These are phyloP conservation scores for Diaporthe sp. DNA, from an alignment of 2,329 filamentous ascomycete species.

Conservation along the genomic window DNA sequence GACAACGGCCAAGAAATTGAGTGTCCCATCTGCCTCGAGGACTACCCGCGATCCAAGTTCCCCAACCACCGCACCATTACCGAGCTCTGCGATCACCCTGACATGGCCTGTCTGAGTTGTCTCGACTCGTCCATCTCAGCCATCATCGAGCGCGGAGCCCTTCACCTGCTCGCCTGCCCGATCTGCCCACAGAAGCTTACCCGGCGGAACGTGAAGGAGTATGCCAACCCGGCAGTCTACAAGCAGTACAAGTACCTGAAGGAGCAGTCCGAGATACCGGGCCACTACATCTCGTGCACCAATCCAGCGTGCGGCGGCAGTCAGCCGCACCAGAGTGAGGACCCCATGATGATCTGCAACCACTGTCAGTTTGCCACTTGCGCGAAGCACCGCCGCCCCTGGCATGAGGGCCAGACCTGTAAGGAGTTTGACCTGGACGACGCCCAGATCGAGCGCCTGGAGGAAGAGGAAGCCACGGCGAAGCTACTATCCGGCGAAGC, in stretches of 20 bases:
- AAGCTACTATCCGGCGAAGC: slow-evolving; percentile 27
- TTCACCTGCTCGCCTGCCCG: slow-evolving; percentile 31
- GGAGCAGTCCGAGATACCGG: slow-evolving; percentile 30
- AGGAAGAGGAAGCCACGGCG: slow-evolving; percentile 34
- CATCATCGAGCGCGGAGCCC: slow-evolving; percentile 27
- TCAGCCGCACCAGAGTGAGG: slow-evolving; percentile 22
- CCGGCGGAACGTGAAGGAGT: slow-evolving; percentile 19
- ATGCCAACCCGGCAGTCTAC: slow-evolving; percentile 17
- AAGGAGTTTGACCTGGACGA: slow-evolving; percentile 30
- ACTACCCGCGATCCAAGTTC: slow-evolving; percentile 29
- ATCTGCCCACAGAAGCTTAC: slow-evolving; percentile 32
- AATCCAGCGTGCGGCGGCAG: slow-evolving; percentile 30
- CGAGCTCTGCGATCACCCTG: slow-evolving; percentile 29
- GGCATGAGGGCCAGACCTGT: slow-evolving; percentile 32
- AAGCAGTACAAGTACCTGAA: slow-evolving; percentile 30
- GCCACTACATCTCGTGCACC: slow-evolving; percentile 35
- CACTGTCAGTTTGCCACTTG: slow-evolving; percentile 29
- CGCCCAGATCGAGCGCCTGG: slow-evolving; percentile 32
- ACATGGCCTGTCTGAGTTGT: slow-evolving; percentile 33
- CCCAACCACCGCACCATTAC: slow-evolving; percentile 22
- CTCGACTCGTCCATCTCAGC: slow-evolving; percentile 31
- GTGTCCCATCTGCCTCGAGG: slow-evolving; percentile 32
- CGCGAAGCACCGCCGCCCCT: slow-evolving; percentile 32
- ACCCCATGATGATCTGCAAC: slow-evolving; percentile 30
- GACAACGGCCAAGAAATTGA: slow-evolving; percentile 20